These are phyloP conservation scores for Ophiostoma novo-ulmi DNA, from an alignment of 2,329 filamentous ascomycete genomes.

Conservation along the genomic window DNA sequence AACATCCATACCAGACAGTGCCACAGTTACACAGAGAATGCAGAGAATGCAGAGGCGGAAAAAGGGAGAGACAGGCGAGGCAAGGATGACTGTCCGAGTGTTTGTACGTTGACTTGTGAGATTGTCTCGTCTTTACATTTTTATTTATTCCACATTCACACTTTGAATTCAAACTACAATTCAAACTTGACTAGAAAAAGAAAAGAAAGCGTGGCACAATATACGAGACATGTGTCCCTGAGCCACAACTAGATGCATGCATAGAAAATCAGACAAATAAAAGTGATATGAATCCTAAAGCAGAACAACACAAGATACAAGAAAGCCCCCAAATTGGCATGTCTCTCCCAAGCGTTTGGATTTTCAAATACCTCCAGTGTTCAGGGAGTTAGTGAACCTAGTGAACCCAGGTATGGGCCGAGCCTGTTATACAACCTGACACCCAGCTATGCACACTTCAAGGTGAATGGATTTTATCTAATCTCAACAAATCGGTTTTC, in stretches of 20 bases:
- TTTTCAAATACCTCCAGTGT: not conserved
- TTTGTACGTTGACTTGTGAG: not conserved
- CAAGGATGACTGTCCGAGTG: not conserved
- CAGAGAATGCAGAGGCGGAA: not conserved
- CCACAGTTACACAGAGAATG: not conserved
- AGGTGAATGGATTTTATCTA: not conserved
- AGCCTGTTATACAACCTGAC: not conserved
- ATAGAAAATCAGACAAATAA: not conserved
- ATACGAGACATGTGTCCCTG: not conserved
- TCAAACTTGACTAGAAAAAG: not conserved
- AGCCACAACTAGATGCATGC: not conserved
- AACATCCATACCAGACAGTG: not conserved
- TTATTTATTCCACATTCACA: too few species aligned
- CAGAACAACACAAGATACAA: not conserved
- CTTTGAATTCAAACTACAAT: not conserved
- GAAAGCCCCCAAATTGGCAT: conserved; percentile 18
- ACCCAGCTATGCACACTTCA: not conserved
- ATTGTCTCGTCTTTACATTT: not conserved
- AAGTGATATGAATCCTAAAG: not conserved
- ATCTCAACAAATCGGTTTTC: not conserved
- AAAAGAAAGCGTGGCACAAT: not conserved
- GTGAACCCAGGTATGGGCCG: not conserved
- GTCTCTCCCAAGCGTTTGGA: conserved; percentile 15
- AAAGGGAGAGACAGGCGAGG: conserved; percentile 18
- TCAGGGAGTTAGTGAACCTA: too few species aligned